Base-by-base conservation (phyloP, 2,329 filamentous ascomycete species). In the Sphaerulina musiva region DNA sequence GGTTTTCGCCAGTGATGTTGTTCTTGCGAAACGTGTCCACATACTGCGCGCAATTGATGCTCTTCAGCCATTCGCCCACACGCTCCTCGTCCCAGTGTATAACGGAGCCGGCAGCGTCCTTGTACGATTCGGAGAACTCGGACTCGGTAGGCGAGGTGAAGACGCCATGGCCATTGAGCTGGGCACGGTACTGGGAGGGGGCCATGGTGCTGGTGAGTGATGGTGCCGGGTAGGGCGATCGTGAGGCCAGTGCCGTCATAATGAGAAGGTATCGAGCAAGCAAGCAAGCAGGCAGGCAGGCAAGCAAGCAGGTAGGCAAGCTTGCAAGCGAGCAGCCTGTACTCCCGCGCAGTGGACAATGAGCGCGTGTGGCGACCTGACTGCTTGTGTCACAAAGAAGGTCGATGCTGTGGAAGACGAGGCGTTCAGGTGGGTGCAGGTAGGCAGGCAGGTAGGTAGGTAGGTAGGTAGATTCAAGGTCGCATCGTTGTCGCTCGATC, bases 1-100 rank as follows among this genome's bases (percentile, higher is more conserved):
- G 78, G 68, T 95, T 96, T 74, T 96, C 90, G 66, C 93, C 93
- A 69, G 93, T 98, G 76, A 98, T 96, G 72, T 97, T 89, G 71
- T 98, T 95, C 68, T 80, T 74, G 84, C 73, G 87, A 73, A 96
- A 96, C 26, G 95, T 73, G 66, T 87, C 84, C 69, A 95, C 90
- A 73, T 98, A 97, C 69, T 97, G 90, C 63, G 86, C 85, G 68
- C 91, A 97, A 68, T 95, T 92, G 69, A 98, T 91, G 64, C 83
- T 90, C 65, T 85, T 81, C 59, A 98, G 78, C 80, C 95, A 98
- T 48, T 95, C 88, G 67, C 87, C 87, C 31, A 98, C 93, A 62
- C 84, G 84, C 62, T 91, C 86, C 74, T 97, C 93, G 68, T 92
- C 86, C 92, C 92, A 97, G 73, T 77, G 63, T 78, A 82, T 63